Evolutionary conservation across 2,329 filamentous ascomycete species (phyloP).

Genomic region (Colletotrichum theobromicola): DNA sequence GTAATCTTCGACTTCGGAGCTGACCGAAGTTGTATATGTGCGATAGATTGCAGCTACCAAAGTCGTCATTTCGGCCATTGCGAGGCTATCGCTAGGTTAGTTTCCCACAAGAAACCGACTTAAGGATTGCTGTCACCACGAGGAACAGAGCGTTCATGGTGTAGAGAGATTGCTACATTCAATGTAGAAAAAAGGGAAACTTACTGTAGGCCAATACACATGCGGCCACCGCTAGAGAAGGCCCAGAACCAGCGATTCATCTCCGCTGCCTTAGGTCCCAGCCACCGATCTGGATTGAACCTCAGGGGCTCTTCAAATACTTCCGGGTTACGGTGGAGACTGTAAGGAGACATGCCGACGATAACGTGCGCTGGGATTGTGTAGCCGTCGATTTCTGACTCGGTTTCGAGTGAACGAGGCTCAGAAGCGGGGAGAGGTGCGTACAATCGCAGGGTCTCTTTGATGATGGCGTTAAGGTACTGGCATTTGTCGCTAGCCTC

Average conservation of each 20-base stretch:
- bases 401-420: accelerated
- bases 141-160: not conserved
- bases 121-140: not conserved
- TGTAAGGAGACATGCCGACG: not conserved
- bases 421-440: not conserved
- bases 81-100: not conserved
- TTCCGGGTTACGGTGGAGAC: not conserved
- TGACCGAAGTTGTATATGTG: not conserved
- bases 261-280: not conserved
- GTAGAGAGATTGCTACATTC: not conserved
- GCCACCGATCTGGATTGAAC: not conserved
- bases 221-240: not conserved
- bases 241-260: not conserved
- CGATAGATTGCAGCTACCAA: not conserved
- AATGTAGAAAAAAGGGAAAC: not conserved
- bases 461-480: not conserved
- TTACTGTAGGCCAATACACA: not conserved
- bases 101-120: accelerated
- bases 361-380: not conserved
- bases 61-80: not conserved
- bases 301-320: not conserved
- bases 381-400: not conserved
- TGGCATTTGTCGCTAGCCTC: not conserved
- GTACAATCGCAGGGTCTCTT: not conserved
- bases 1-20: not conserved